Evolutionary conservation across 805 yeast species (phyloP).

Genomic region (Saturnispora diversa): DNA sequence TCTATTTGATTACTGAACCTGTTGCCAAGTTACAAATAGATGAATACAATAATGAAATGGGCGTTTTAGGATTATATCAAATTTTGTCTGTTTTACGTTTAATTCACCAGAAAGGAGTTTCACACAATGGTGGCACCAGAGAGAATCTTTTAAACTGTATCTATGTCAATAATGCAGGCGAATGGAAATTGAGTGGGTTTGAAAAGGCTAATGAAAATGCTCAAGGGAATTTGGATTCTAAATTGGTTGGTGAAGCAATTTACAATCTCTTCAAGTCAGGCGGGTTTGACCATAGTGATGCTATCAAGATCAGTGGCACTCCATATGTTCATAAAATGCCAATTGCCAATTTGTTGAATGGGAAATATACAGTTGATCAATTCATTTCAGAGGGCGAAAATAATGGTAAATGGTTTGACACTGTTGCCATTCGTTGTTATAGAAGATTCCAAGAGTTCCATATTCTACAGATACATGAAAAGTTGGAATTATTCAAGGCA

Average conservation of each 20-base stretch:
- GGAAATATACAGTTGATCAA: conserved; percentile 26
- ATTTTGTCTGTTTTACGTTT: conserved; percentile 48
- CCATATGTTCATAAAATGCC: conserved; percentile 2
- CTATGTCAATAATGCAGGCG: conserved; percentile 62
- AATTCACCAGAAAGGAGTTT: conserved; percentile 48
- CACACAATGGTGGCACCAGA: conserved; percentile 55
- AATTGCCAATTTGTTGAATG: conserved; percentile 3
- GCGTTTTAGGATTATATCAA: conserved; percentile 48
- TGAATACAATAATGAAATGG: conserved; percentile 27
- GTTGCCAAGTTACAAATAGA: conserved; percentile 28
- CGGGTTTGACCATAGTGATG: not conserved
- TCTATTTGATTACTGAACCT: conserved; percentile 64
- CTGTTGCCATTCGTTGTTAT: conserved; percentile 44
- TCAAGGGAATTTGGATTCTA: not conserved
- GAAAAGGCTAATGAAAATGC: conserved; percentile 52
- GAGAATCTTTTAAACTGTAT: conserved; percentile 40
- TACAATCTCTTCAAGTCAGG: not conserved
- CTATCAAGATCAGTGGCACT: conserved; percentile 4
- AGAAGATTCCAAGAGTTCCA: conserved; percentile 48
- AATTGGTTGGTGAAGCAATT: conserved; percentile 4
- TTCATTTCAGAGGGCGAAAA: conserved; percentile 29
- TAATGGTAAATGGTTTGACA: conserved; percentile 29
- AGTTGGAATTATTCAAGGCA: conserved; percentile 37
- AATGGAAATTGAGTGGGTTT: conserved; percentile 79
- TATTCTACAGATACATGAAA: conserved; percentile 46